phyloP scores from a whole-genome alignment of 148 eudicot genomes.

The Rhododendron williamsianum region DNA sequence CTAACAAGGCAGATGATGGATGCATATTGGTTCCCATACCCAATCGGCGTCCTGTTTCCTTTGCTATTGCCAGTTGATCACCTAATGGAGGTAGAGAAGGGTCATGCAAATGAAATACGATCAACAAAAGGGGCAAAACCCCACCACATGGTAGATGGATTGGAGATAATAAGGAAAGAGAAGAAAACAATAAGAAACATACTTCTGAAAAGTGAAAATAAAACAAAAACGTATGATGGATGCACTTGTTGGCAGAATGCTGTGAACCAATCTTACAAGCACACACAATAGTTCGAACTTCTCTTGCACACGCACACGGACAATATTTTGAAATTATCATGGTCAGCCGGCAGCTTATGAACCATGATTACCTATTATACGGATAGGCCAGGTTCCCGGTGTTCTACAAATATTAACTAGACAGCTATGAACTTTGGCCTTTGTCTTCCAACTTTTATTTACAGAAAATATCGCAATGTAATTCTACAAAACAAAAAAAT shows the following conservation, averaged over 20 bases:
- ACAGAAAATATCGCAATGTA: background rate
- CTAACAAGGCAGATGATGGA: conserved; percentile 47
- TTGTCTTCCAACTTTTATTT: background rate
- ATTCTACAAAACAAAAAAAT: background rate
- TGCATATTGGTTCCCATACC: conserved; percentile 62
- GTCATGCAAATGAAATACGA: conserved; percentile 1
- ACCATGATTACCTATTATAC: background rate
- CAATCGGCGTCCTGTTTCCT: conserved; percentile 53
- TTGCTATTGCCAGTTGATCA: conserved; percentile 51
- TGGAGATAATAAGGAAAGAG: background rate
- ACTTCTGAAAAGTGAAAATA: background rate
- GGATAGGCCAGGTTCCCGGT: background rate
- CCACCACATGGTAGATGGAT: background rate
- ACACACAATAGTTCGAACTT: background rate
- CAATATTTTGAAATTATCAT: background rate
- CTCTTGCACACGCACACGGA: background rate
- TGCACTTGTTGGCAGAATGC: background rate
- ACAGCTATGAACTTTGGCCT: too few relatives aligned
- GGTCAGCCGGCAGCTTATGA: background rate
- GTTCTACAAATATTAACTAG: background rate
- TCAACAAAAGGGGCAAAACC: background rate
- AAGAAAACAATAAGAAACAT: background rate
- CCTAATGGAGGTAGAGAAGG: conserved; percentile 23
- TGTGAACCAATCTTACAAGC: background rate
- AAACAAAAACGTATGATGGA: background rate